Percentiles rank a stretch among this genome's conserved stretches.
Conservation (phyloP, 257 asterid species). For the Avicennia marina region DNA sequence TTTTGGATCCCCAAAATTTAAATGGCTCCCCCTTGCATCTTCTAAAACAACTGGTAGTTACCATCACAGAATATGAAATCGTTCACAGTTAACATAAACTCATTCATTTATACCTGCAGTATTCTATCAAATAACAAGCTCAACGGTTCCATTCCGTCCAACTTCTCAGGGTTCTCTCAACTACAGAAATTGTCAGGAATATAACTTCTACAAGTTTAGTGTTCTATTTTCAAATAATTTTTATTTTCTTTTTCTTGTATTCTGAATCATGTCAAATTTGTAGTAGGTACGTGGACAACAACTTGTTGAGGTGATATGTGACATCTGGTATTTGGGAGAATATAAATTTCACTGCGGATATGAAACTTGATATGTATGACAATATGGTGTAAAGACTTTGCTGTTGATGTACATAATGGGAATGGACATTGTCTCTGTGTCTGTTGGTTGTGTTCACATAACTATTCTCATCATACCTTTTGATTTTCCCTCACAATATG, state of each 20-base stretch:
- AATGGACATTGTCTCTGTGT: not conserved
- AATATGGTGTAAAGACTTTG: not conserved
- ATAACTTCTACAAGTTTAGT: slow-evolving; percentile 10
- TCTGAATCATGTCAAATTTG: slow-evolving; percentile 6
- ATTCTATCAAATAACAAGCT: slow-evolving; percentile 36
- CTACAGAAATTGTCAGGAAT: slow-evolving; percentile 42
- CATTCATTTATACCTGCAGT: slow-evolving; percentile 25
- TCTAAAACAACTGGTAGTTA: no score
- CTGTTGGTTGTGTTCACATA: not conserved
- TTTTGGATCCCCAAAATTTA: not conserved
- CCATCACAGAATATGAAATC: no score
- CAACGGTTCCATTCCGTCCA: slow-evolving; percentile 49
- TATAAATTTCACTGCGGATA: slow-evolving; percentile 28
- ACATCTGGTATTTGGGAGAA: slow-evolving; percentile 52
- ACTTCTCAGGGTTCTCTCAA: slow-evolving; percentile 38
- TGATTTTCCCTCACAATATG: not conserved
- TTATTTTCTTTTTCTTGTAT: slow-evolving; percentile 2
- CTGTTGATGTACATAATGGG: not conserved
- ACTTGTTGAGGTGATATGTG: slow-evolving; percentile 41
- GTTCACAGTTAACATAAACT: slow-evolving; percentile 2
- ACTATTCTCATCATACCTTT: not conserved
- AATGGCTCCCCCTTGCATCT: not conserved
- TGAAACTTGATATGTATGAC: slow-evolving; percentile 45
- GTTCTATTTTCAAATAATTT: slow-evolving; percentile 3
- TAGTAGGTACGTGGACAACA: slow-evolving; percentile 35